Evolutionary conservation across 257 asterid genomes (phyloP), one percentile per base, ranked within the genome.

Genomic region (Penstemon eatonii): DNA sequence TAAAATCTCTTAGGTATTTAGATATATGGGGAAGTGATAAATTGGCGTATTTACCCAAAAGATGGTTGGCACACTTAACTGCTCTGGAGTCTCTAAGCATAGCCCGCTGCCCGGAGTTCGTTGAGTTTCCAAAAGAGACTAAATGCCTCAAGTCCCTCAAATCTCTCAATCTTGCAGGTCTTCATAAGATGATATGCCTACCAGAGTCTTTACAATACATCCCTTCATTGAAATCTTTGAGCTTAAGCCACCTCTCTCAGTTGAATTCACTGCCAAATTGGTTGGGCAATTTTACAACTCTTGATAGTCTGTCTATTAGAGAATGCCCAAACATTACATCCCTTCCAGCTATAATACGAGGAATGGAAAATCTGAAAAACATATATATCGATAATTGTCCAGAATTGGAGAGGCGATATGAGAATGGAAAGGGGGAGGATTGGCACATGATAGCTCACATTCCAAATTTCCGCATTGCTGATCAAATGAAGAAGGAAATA

Each of bases 381-480:
- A 37, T 56, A 44, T 6, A 7, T 0, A 71, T 78, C 33, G 9
- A 2, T 5, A 11, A 2, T 10, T 49, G 15, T 49, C 54, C 54
- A 49, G 54, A 49, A 49, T 5, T 49, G n/a, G 54, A 49, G 54
- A 49, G 18, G 5, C 54, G 67, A 10, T 79, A 73, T 42, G 70
- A 79, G 67, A 63, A 65, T 51, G 78, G 40, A 41, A 53, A 18
- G 46, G 83, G 75, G 3, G 80, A 75, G 60, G 78, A 79, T 25
- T 75, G 80, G 73, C 67, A 52, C 61, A 67, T 67, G 61, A 72
- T 79, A 8, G 41, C 70, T 7, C 78, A 71, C 57, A 75, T 75
- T 53, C 69, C 69, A 11, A 5, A 43, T 38, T 25, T 25, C 2
- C 33, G 1, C 33, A 25, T 25, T 25, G 0, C 2, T 25, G 33